Conservation (phyloP, 371 early-diverging fungal genomes). For the Lichtheimia ornata region DNA sequence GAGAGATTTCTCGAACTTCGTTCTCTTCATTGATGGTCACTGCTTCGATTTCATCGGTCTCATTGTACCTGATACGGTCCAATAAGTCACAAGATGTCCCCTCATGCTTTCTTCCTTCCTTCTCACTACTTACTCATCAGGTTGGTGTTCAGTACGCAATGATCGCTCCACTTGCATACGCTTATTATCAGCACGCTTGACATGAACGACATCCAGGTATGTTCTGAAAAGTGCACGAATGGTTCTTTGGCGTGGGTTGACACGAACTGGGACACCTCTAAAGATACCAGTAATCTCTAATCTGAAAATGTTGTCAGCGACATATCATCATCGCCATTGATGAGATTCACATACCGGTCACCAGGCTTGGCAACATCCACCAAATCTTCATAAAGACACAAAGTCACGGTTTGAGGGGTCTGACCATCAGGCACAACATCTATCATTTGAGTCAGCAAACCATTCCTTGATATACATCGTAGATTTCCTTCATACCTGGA, state of each 20-base stretch:
- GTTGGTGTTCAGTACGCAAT: constrained; percentile 50
- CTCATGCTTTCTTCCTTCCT: background rate
- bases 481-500: constrained; percentile 61
- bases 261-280: constrained; percentile 95
- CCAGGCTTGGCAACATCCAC: constrained; percentile 98
- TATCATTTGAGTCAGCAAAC: constrained; percentile 18
- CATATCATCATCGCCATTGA: background rate
- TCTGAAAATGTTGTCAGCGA: constrained; percentile 3
- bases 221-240: constrained; percentile 96
- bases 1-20: constrained; percentile 63
- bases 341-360: constrained; percentile 64
- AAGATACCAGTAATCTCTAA: constrained; percentile 97
- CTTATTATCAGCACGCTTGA: constrained; percentile 79
- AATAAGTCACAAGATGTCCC: background rate
- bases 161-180: constrained; percentile 53
- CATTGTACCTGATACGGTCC: constrained; percentile 47
- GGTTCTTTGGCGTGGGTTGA: constrained; percentile 90
- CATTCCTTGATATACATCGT: background rate
- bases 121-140: constrained; percentile 37
- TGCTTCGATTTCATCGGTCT: constrained; percentile 65
- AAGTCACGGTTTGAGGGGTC: constrained; percentile 96
- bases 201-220: constrained; percentile 95
- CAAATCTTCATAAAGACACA: constrained; percentile 92
- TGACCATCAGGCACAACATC: constrained; percentile 98
- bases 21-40: constrained; percentile 65